Evolutionary conservation across 2,329 filamentous ascomycete genomes (phyloP), one percentile per base, ranked within the genome.

Genomic region (Furcasterigmium sp.): DNA sequence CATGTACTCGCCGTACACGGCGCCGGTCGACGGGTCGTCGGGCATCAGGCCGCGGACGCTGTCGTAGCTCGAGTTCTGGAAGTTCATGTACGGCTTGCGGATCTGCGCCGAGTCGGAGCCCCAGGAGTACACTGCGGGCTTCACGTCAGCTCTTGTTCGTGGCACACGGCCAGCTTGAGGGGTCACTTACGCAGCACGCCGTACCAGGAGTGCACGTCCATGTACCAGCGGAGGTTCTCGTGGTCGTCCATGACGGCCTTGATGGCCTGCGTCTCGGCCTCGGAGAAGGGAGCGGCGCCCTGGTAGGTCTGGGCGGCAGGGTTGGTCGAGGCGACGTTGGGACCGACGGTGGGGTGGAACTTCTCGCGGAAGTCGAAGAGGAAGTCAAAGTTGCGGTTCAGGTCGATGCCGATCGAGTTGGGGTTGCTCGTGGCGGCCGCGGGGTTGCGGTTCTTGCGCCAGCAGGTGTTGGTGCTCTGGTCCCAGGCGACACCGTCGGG

Each of bases 381-480:
- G 56, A 77, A 75, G 54, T 78, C 73, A 48, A 78, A 78, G 61
- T 78, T 79, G 41, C 75, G 68, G 59, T 78, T 78, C 42, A 78
- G 59, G 51, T 78, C 75, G 29, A 78, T 62, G 20, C 73, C 74
- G 15, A 72, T 45, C 8, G 60, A 58, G 20, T 47, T 36, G 4
- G 53, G 51, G 32, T 57, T 46, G 4, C 61, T 56, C 1, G 58
- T 58, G 1, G 65, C 60, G 20, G 58, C 64, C 18, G 55, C 56
- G 1, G 68, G 61, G 56, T 75, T 77, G 37, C 75, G 72, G 56
- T 78, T 78, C 64, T 78, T 78, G 49, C 74, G 68, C 75, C 75
- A 78, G 62, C 74, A 76, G 37, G 57, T 60, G 53, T 70, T 63
- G n/a, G 64, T 69, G n/a, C 60, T 56, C 54, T 78, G 74, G 50